Base-by-base conservation (phyloP, 805 yeast species). In the Saccharomycopsis guyanensis region DNA sequence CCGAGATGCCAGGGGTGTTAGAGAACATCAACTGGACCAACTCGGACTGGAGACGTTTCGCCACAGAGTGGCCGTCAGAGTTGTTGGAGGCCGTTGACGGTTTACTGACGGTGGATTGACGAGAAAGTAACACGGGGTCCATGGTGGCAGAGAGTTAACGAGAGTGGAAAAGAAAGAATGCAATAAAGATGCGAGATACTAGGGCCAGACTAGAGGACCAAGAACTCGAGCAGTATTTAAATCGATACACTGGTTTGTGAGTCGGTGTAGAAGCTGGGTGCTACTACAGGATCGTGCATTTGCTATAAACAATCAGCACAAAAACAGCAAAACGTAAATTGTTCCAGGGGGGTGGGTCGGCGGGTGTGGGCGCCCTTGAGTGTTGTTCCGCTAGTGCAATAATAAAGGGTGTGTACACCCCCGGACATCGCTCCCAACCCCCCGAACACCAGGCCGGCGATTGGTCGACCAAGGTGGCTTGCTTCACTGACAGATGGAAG, bases 1-100 rank as follows among this genome's bases (percentile, higher is more conserved):
- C 79, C 29, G 73, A 65, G 24, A 76, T 61, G 2, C 80, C 80
- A 2, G 76, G 72, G 2, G 73, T 63, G 40, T 64, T 59, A 18
- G 71, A 61, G 70, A 71, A 70, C 68, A 75, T 72, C 29, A 75
- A 59, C 56, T 73, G 78, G 63, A 71, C 68, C 42, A 76, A 61
- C 58, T 75, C 79, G 49, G 64, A 70, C 50, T 72, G 78, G 23
- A 74, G 63, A 29, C 78, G 61, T 51, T 72, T 73, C 10, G 75
- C 65, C 35, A 72, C 78, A 10, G 75, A 67, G 52, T 67, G 75
- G 44, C 71, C 68, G 45, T 66, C 71, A 6, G 40, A 16, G 23
- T 16, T 37, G 19, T 7, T 22, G 8, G 19, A 8, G 12, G 38
- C 12, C 18, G 8, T 37, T 18, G 40, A 19, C 6, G n/a, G 23